Evolutionary conservation across 352 stramenopile genomes (phyloP).

Genomic region (Phytopythium delawarense): DNA sequence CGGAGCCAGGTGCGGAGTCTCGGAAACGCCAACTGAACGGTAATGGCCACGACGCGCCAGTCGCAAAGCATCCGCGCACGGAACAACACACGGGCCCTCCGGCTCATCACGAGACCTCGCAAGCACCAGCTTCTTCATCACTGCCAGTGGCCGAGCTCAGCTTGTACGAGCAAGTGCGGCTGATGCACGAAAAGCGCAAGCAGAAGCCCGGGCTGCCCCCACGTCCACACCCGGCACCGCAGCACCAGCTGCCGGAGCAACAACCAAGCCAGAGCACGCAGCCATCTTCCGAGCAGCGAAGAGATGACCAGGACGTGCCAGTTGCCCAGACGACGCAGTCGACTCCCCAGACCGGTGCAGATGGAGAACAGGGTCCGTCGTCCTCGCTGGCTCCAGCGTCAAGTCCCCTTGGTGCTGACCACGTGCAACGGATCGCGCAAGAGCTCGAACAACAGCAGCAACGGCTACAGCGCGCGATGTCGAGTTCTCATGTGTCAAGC

Average conservation of each 20-base stretch:
- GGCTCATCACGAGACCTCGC: background rate
- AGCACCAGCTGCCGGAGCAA: constrained; percentile 7
- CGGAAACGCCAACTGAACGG: background rate
- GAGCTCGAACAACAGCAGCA: background rate
- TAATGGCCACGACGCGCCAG: background rate
- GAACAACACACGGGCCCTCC: background rate
- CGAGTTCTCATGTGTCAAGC: background rate
- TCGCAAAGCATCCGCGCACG: background rate
- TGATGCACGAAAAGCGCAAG: constrained; percentile 34
- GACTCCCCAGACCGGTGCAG: background rate
- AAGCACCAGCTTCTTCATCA: background rate
- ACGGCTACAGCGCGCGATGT: background rate
- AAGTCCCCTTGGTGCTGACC: background rate
- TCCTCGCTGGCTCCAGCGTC: no score
- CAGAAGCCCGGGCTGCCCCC: constrained; percentile 8
- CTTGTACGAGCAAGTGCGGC: constrained; percentile 41
- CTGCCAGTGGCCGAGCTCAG: constrained; percentile 23
- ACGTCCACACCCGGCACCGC: background rate
- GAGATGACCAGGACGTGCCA: background rate
- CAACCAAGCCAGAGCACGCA: background rate
- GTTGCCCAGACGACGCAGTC: background rate
- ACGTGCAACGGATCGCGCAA: background rate
- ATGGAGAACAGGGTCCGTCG: background rate
- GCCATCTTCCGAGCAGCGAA: background rate
- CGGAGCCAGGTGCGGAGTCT: background rate